A percentile compares a stretch with the other conserved stretches of the same genome.
Evolutionary conservation across 2,329 filamentous ascomycete species (phyloP).

Genomic region (Leptosphaerulina australis): DNA sequence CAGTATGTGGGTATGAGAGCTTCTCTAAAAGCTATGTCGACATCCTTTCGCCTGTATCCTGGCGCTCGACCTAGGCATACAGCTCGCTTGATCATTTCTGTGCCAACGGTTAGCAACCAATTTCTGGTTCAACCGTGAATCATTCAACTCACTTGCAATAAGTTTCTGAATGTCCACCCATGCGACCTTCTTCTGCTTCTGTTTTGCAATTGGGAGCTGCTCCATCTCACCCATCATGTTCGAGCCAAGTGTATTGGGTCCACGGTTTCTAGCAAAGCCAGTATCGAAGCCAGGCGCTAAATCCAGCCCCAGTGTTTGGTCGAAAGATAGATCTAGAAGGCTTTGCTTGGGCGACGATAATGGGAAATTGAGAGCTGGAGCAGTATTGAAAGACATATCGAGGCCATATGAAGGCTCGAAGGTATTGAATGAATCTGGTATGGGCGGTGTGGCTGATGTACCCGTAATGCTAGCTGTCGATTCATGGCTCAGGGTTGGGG

Average conservation of each 20-base stretch:
- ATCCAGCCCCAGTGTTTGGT: constrained; percentile 44
- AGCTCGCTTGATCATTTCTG: constrained; percentile 46
- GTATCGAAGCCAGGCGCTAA: constrained; percentile 38
- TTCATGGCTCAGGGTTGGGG: constrained; percentile 2
- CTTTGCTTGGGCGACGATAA: constrained; percentile 18
- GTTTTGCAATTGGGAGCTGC: constrained; percentile 25
- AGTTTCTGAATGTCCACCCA: constrained; percentile 53
- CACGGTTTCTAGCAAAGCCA: constrained; percentile 19
- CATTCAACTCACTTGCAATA: constrained; percentile 50
- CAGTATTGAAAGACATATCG: constrained; percentile 26
- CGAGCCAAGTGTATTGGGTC: constrained; percentile 20
- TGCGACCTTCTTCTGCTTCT: constrained; percentile 45
- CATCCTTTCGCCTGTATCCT: constrained; percentile 52
- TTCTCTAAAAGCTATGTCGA: constrained; percentile 50
- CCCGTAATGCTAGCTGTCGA: constrained; percentile 9
- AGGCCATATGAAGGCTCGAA: constrained; percentile 30
- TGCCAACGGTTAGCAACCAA: constrained; percentile 28
- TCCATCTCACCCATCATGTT: constrained; percentile 26
- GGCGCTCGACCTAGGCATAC: constrained; percentile 54
- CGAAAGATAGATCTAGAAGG: constrained; percentile 32
- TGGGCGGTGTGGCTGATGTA: not conserved
- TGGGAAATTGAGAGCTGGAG: constrained; percentile 3
- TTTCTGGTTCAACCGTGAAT: not conserved
- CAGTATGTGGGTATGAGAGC: constrained; percentile 40
- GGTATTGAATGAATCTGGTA: not conserved